phyloP scores from a whole-genome alignment of 139 green algal species.

The Haematococcus lacustris region DNA sequence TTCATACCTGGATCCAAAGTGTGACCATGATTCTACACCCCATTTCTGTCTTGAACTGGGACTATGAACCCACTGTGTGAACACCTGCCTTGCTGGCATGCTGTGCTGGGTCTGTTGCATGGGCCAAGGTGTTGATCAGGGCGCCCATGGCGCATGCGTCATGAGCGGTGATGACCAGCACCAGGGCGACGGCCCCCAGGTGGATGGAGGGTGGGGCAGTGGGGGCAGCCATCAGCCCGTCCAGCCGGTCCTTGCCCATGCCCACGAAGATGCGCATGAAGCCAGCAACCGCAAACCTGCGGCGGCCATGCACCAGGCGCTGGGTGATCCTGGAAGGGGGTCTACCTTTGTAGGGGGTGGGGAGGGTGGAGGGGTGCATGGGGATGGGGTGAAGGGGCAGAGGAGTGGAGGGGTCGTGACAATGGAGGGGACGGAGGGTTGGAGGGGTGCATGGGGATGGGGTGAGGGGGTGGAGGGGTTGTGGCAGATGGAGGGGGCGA shows the following conservation, averaged over 20 bases:
- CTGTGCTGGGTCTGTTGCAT: too few species aligned
- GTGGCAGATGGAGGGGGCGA: neutral
- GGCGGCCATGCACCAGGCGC: neutral
- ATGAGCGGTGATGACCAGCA: slow-evolving; percentile 33
- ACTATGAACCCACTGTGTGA: too few species aligned
- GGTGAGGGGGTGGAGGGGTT: neutral
- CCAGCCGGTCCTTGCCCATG: slow-evolving; percentile 32
- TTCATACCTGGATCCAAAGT: neutral
- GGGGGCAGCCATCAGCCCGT: slow-evolving; percentile 18
- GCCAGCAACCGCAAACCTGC: slow-evolving; percentile 31
- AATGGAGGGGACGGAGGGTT: neutral
- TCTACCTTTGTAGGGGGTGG: neutral
- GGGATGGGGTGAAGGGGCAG: neutral
- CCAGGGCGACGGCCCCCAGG: slow-evolving; percentile 23
- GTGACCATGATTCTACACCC: neutral
- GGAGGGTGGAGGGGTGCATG: neutral
- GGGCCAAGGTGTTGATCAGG: neutral
- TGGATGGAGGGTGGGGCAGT: neutral
- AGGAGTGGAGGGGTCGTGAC: neutral
- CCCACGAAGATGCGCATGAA: slow-evolving; percentile 40
- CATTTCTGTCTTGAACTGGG: neutral
- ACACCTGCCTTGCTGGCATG: neutral
- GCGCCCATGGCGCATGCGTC: neutral
- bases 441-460: neutral
- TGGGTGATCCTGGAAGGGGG: neutral